Conservation (phyloP, 192 early-diverging fungal species). For the Spizellomyces sp. region DNA sequence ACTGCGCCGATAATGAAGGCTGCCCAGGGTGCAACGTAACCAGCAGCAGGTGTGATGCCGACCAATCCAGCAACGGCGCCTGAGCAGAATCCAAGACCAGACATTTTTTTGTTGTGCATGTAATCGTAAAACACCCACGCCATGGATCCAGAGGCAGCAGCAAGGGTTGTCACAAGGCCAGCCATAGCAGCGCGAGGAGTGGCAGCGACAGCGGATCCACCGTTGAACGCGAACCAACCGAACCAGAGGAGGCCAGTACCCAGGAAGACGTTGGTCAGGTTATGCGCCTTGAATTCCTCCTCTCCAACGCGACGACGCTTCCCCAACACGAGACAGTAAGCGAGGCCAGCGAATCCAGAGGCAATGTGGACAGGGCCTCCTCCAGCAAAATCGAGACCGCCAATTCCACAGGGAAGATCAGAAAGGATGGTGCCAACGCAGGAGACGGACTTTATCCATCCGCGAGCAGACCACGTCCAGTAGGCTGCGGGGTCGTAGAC, state of each 20-base stretch:
- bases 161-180: constrained; percentile 80
- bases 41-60: constrained; percentile 89
- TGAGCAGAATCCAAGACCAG: constrained; percentile 91
- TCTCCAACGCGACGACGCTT: constrained; percentile 68
- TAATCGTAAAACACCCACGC: constrained; percentile 85
- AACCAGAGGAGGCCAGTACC: constrained; percentile 91
- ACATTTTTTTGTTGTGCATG: constrained; percentile 69
- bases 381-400: constrained; percentile 91
- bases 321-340: constrained; percentile 85
- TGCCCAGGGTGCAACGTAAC: constrained; percentile 83
- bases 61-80: constrained; percentile 92
- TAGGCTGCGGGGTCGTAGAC: constrained; percentile 94
- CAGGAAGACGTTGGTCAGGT: constrained; percentile 89
- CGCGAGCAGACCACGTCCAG: constrained; percentile 89
- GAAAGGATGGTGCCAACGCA: constrained; percentile 34
- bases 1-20: constrained; percentile 79
- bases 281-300: constrained; percentile 80
- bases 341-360: constrained; percentile 87
- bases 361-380: constrained; percentile 95
- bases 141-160: constrained; percentile 78
- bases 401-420: constrained; percentile 53
- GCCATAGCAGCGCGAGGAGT: constrained; percentile 89
- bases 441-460: constrained; percentile 73
- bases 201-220: constrained; percentile 77
- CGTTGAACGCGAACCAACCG: constrained; percentile 98